A percentile compares a stretch with the other conserved stretches of the same genome.
phyloP scores from a whole-genome alignment of 768 basidiomycete genomes.

The Lentinula aciculospora region DNA sequence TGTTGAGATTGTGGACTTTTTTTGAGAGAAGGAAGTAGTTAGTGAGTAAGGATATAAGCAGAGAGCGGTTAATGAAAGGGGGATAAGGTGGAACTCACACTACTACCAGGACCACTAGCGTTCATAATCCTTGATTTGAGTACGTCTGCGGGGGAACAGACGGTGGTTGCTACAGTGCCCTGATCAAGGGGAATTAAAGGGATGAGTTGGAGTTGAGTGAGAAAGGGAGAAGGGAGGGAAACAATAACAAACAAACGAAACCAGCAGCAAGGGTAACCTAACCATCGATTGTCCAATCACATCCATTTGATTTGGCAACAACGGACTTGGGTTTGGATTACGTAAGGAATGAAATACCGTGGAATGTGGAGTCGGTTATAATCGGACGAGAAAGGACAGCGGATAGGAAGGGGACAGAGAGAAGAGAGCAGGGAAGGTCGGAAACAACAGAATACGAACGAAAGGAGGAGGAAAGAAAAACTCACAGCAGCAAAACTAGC shows the following conservation, averaged over 20 bases:
- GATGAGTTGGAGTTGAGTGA: background rate
- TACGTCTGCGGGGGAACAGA: slow-evolving; percentile 87
- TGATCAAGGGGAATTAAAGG: slow-evolving; percentile 15
- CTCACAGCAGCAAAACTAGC: slow-evolving; percentile 83
- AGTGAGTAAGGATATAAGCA: background rate
- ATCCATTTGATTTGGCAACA: too few species aligned
- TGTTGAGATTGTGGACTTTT: slow-evolving; percentile 71
- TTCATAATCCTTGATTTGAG: slow-evolving; percentile 87
- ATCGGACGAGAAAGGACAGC: too few species aligned
- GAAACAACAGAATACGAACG: too few species aligned
- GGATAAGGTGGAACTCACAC: slow-evolving; percentile 42
- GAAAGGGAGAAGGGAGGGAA: background rate
- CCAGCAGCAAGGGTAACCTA: too few species aligned
- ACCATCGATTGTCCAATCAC: too few species aligned
- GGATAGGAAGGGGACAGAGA: background rate
- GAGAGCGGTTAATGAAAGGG: background rate
- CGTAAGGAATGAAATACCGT: too few species aligned
- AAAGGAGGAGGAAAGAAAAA: slow-evolving; percentile 8
- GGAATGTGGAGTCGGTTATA: too few species aligned
- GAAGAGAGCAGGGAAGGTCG: too few species aligned
- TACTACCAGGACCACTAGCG: slow-evolving; percentile 76
- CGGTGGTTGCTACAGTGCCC: slow-evolving; percentile 86
- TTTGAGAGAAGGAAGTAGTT: too few species aligned
- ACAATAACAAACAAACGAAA: too few species aligned
- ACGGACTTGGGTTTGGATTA: too few species aligned